Evolutionary conservation across 495 filamentous ascomycete genomes (phyloP), one percentile per base, ranked within the genome.

Genomic region (Aspergillus sclerotiicarbonarius): DNA sequence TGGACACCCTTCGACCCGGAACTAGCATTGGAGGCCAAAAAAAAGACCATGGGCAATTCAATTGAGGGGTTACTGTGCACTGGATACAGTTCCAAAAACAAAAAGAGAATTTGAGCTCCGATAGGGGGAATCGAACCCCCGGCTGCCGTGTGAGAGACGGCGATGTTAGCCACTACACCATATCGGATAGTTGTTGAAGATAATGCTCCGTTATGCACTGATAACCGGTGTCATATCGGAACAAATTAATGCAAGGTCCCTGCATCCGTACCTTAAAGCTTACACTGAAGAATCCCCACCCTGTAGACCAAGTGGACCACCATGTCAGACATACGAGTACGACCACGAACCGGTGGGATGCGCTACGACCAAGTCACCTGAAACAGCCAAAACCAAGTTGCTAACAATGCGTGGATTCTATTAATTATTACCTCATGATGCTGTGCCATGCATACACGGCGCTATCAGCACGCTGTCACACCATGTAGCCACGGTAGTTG

Each of bases 61-160:
- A 41, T 2, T 10, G 33, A 9, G 37, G 15, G 10, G 37, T 2
- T 1, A 41, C 5, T 41, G 37, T 13, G 1, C 5, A 41, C 13
- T 13, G 13, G 10, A 13, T 5, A 41, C 6, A 2, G 37, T 15
- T 41, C 6, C 6, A 1, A 41, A n/a, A n/a, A 41, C 12, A 41
- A 41, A 41, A 41, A 41, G 13, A 41, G 5, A 29, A 47, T 9
- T 47, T 47, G 21, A 47, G 18, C 63, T 71, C 67, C 65, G 65
- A 67, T 64, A 67, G 59, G 71, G 69, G 67, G 69, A 71, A 71
- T 71, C 71, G 63, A 69, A 70, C 65, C 69, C 67, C 69, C 60
- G 64, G 67, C 67, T 71, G 71, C 56, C 66, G 68, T 68, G 68
- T 74, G 37, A 41, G 37, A 41, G 37, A 41, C 37, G 37, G 37